These are phyloP conservation scores for Wickerhamiella kurtzmanii DNA, from an alignment of 805 yeast species.

Conservation along the genomic window DNA sequence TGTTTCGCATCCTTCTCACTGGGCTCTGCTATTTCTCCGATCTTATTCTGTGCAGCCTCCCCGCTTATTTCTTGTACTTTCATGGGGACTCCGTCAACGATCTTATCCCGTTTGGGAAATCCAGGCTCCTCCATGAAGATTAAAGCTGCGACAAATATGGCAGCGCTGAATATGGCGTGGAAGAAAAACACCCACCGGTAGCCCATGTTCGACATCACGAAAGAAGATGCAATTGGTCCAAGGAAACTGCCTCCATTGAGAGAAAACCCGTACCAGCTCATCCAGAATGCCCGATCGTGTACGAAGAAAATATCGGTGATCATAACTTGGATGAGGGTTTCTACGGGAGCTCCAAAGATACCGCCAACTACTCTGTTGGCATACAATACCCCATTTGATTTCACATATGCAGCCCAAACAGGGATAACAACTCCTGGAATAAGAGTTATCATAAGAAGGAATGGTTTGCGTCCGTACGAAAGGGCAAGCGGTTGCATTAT, in stretches of 20 bases:
- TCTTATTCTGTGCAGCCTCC: not conserved
- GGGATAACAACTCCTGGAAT: not conserved
- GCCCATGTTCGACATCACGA: constrained; percentile 43
- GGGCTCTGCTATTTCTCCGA: not conserved
- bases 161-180: constrained; percentile 55
- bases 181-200: constrained; percentile 72
- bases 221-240: constrained; percentile 72
- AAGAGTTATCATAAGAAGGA: not conserved
- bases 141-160: constrained; percentile 37
- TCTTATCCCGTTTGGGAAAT: constrained; percentile 19
- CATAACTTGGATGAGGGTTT: not conserved
- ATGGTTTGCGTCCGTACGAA: not conserved
- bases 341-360: not conserved
- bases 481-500: not conserved
- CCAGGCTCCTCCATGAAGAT: constrained; percentile 61
- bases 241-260: constrained; percentile 66
- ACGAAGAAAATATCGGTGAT: constrained; percentile 53
- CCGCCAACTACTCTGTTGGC: not conserved
- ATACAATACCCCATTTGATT: not conserved
- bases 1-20: not conserved
- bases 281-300: constrained; percentile 60
- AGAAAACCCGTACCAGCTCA: constrained; percentile 62
- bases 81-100: not conserved
- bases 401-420: constrained; percentile 1
- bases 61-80: not conserved